Conservation (phyloP, 2,329 filamentous ascomycete genomes). For the Plenodomus lindquistii region DNA sequence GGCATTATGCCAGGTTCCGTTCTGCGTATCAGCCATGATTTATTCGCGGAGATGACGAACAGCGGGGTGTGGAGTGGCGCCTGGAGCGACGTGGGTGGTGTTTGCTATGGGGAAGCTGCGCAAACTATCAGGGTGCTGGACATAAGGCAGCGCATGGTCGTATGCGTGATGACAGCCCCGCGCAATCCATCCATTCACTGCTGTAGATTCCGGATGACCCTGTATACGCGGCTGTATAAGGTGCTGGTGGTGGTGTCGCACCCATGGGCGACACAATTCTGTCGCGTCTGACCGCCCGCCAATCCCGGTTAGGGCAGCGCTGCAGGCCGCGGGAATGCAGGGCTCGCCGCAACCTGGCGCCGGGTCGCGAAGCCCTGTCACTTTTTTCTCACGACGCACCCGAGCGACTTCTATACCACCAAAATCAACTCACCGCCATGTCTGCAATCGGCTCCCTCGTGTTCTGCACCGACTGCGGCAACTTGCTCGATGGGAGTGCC, state of each 20-base stretch:
- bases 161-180: constrained; percentile 3
- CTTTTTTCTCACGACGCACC: constrained; percentile 19
- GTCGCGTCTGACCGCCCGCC: constrained; percentile 37
- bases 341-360: constrained; percentile 21
- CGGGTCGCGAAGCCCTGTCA: constrained; percentile 19
- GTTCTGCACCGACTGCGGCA: constrained; percentile 92
- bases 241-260: not conserved
- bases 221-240: constrained; percentile 1
- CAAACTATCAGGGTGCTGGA: not conserved
- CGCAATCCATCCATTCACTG: not conserved
- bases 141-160: constrained; percentile 14
- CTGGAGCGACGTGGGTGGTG: constrained; percentile 5
- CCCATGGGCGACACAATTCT: constrained; percentile 5
- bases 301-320: constrained; percentile 21
- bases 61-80: not conserved
- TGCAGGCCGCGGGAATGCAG: constrained; percentile 11
- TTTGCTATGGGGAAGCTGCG: constrained; percentile 2
- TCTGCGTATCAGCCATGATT: constrained; percentile 30
- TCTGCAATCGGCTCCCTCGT: constrained; percentile 86
- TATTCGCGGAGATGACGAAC: constrained; percentile 8
- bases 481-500: constrained; percentile 79
- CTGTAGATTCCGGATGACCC: not conserved
- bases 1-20: constrained; percentile 37
- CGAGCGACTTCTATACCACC: not conserved
- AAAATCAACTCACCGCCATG: constrained; percentile 59